These are phyloP conservation scores for Actinomortierella wolfii DNA, from an alignment of 371 early-diverging fungal species.

Conservation along the genomic window DNA sequence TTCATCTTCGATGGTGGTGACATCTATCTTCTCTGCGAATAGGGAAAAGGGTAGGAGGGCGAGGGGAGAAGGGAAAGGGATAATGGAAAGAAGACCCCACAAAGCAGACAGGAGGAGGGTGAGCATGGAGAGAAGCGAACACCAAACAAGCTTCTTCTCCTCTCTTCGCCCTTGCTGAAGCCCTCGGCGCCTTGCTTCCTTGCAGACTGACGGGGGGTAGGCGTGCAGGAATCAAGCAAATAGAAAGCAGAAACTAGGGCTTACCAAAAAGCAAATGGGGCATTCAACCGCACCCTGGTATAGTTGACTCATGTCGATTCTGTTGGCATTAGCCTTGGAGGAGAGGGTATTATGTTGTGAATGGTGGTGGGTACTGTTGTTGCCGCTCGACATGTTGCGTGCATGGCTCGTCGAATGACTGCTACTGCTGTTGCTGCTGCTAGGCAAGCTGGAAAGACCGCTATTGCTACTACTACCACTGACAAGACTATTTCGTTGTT, in stretches of 20 bases:
- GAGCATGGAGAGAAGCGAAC: background rate
- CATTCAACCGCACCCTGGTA: conserved; percentile 83
- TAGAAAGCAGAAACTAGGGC: conserved; percentile 5
- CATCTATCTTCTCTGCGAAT: no score
- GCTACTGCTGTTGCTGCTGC: conserved; percentile 24
- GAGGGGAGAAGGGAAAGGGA: background rate
- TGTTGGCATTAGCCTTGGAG: background rate
- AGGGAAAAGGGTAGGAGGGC: background rate
- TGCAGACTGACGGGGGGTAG: conserved; percentile 7
- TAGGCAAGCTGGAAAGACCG: conserved; percentile 11
- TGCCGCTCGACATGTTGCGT: background rate
- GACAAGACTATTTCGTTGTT: background rate
- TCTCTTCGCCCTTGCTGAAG: background rate
- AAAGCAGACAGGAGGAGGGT: background rate
- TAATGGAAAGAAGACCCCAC: background rate
- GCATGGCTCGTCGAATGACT: conserved; percentile 10
- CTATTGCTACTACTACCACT: background rate
- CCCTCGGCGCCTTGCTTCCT: background rate
- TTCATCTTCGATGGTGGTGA: no score
- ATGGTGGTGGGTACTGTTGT: conserved; percentile 2
- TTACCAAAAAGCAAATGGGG: conserved; percentile 92
- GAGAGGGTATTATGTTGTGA: no score
- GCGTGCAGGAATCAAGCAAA: background rate
- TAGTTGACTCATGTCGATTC: conserved; percentile 47
- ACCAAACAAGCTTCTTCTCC: background rate